Evolutionary conservation across 2,329 filamentous ascomycete genomes (phyloP), one percentile per base, ranked within the genome.

Genomic region (Xylariales sp.): DNA sequence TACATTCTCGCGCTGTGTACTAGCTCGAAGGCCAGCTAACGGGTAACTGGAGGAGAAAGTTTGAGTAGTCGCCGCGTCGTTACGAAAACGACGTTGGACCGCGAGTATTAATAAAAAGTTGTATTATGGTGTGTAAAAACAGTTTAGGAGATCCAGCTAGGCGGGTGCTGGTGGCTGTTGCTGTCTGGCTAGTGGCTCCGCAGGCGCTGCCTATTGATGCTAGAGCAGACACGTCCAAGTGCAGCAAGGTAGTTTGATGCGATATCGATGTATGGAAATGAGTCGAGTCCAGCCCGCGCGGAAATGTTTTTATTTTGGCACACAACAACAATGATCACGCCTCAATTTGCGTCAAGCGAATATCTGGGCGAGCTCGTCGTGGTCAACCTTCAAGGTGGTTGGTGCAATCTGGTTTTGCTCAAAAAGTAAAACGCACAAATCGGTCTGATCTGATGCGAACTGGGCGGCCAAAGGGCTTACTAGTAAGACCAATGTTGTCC

Each of bases 1-100:
- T 88, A 91, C 86, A 91, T 90, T 57, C 42, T 65, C 60, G n/a
- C n/a, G n/a, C n/a, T n/a, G n/a, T 42, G 51, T 48, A 55, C 53
- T 49, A 45, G 38, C 48, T 42, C 50, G 51, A 45, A 44, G 35
- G 43, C 38, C 33, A 37, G 17, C 15, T 25, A 29, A 27, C 16
- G 24, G 35, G 30, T 41, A 41, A 37, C 45, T 36, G 38, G 27
- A 45, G 39, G 29, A 36, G 40, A 25, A 47, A 32, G 29, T 27
- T 19, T 12, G 29, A 33, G 27, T 18, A 12, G 19, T 4, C 20
- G 14, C 17, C 19, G 20, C 12, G 11, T 12, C 15, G n/a, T 38
- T 31, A 23, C 17, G 17, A 10, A 38, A 31, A 23, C n/a, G n/a
- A 23, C 24, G 24, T 13, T 19, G 14, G 16, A 18, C 13, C 15